phyloP scores from a whole-genome alignment of 257 asterid species.

The Rhazya stricta region DNA sequence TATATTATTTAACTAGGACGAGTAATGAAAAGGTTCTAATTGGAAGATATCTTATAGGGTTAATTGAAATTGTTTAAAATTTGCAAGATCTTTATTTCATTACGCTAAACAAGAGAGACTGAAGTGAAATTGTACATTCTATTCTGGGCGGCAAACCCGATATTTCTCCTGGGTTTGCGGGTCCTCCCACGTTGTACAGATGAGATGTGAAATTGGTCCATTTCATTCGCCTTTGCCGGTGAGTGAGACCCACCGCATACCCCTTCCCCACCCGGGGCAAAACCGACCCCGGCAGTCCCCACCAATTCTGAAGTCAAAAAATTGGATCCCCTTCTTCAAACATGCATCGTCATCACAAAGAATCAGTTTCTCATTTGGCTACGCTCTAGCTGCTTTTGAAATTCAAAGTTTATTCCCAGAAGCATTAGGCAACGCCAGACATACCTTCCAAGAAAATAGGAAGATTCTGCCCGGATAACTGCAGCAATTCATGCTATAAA shows the following conservation, averaged over 20 bases:
- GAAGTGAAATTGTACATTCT: neutral
- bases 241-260: neutral
- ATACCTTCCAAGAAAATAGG: conserved; percentile 10
- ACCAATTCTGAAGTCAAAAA: neutral
- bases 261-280: too few species aligned
- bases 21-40: too few species aligned
- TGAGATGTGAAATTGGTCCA: neutral
- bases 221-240: neutral
- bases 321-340: neutral
- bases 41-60: too few species aligned
- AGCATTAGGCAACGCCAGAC: neutral
- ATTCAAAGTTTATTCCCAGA: conserved; percentile 1
- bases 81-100: too few species aligned
- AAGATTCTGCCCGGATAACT: neutral
- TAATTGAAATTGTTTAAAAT: too few species aligned
- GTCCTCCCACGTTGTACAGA: neutral
- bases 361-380: neutral
- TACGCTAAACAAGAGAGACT: neutral
- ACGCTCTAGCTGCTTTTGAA: neutral
- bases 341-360: neutral
- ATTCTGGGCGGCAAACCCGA: too few species aligned
- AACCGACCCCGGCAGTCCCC: neutral
- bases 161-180: neutral
- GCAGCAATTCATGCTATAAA: neutral
- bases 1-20: too few species aligned